Percentiles rank a stretch among this genome's conserved stretches.
Evolutionary conservation across 345 rosid genomes (phyloP).

Genomic region (Murraya paniculata): DNA sequence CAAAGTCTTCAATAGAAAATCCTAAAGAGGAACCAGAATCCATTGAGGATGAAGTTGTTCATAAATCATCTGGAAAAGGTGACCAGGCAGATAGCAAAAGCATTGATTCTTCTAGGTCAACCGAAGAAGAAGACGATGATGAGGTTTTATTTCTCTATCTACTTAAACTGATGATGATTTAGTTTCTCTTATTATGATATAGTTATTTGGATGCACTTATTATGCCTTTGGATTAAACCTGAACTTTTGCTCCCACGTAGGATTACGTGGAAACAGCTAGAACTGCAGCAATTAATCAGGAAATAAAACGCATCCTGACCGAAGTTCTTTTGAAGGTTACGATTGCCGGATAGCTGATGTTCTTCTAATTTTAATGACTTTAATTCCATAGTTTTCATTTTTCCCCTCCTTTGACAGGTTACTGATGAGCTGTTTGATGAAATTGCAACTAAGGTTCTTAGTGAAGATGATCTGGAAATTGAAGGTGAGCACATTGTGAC

Average conservation of each 20-base stretch:
- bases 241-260: slow-evolving; percentile 41
- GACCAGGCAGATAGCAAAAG: slow-evolving; percentile 69
- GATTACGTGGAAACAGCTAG: slow-evolving; percentile 76
- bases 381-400: slow-evolving; percentile 12
- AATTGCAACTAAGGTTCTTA: slow-evolving; percentile 86
- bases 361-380: slow-evolving; percentile 11
- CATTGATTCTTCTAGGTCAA: slow-evolving; percentile 64
- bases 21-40: slow-evolving; percentile 52
- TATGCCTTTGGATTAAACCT: background rate
- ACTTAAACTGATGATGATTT: slow-evolving; percentile 15
- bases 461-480: slow-evolving; percentile 57
- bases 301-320: slow-evolving; percentile 87
- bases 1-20: slow-evolving; percentile 62
- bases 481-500: slow-evolving; percentile 50
- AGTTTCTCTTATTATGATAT: slow-evolving; percentile 7
- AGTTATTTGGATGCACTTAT: background rate
- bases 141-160: slow-evolving; percentile 51
- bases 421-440: slow-evolving; percentile 94
- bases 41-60: slow-evolving; percentile 56
- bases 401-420: slow-evolving; percentile 51
- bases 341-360: slow-evolving; percentile 21
- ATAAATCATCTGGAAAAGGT: slow-evolving; percentile 44
- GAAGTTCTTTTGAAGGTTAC: slow-evolving; percentile 93
- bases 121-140: slow-evolving; percentile 83
- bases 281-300: slow-evolving; percentile 74